A percentile compares a stretch with the other conserved stretches of the same genome.
These are phyloP conservation scores for Metschnikowia lochheadii DNA, from an alignment of 805 yeast genomes.

Conservation along the genomic window DNA sequence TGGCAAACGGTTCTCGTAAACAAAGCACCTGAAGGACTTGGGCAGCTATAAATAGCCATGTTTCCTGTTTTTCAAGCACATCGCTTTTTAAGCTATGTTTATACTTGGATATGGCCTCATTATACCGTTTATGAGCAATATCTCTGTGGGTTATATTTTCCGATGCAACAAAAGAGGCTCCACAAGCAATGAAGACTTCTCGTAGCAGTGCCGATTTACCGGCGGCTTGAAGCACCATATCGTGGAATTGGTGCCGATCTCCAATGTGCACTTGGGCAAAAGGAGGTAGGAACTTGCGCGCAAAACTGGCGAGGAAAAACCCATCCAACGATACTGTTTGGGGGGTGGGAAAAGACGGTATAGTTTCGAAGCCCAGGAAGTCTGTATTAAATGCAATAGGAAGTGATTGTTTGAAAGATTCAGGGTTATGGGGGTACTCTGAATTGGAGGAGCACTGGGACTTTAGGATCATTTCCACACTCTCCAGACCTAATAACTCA, in stretches of 20 bases:
- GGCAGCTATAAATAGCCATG: conserved; percentile 18
- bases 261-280: conserved; percentile 12
- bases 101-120: conserved; percentile 8
- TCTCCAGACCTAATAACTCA: neutral
- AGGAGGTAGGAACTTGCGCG: conserved; percentile 13
- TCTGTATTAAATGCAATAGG: too few species aligned
- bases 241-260: conserved; percentile 6
- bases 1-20: conserved; percentile 11
- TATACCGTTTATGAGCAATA: conserved; percentile 11
- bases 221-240: conserved; percentile 11
- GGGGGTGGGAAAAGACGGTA: neutral
- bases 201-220: conserved; percentile 7
- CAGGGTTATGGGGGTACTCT: too few species aligned
- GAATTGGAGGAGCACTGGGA: too few species aligned
- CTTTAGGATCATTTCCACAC: too few species aligned
- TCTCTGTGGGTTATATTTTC: conserved; percentile 5
- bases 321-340: conserved; percentile 4
- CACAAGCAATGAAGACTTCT: conserved; percentile 16
- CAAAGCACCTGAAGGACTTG: conserved; percentile 16
- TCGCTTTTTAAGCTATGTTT: conserved; percentile 8
- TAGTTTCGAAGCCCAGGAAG: neutral
- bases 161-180: conserved; percentile 14
- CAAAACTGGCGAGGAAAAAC: conserved; percentile 8
- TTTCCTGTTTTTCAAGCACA: conserved; percentile 8
- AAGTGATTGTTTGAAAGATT: too few species aligned